A percentile compares a stretch with the other conserved stretches of the same genome.
Evolutionary conservation across 2,329 filamentous ascomycete species (phyloP).

Genomic region (Tympanopsis confertula): DNA sequence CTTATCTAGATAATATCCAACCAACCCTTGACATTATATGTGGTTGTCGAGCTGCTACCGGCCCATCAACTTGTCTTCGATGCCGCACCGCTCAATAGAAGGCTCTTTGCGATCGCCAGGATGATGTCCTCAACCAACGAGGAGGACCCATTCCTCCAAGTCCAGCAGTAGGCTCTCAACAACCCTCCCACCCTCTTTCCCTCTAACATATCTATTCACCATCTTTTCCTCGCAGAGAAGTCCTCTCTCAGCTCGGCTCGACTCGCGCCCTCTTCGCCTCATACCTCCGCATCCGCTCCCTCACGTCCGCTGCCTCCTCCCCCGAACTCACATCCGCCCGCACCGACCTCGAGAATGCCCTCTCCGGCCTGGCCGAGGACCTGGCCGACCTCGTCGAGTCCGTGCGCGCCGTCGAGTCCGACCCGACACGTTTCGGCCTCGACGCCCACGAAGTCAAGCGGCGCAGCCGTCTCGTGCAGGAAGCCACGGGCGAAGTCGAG

Average conservation of each 20-base stretch:
- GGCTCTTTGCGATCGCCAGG: constrained; percentile 15
- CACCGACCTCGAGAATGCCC: constrained; percentile 52
- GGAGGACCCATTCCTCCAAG: constrained; percentile 61
- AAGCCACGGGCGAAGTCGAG: constrained; percentile 80
- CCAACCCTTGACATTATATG: too few relatives aligned
- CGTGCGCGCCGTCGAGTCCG: constrained; percentile 75
- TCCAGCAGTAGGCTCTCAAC: constrained; percentile 44
- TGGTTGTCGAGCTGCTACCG: too few relatives aligned
- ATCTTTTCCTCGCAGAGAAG: constrained; percentile 50
- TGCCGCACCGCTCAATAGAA: too few relatives aligned
- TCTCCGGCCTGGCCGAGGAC: constrained; percentile 66
- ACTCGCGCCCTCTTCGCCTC: constrained; percentile 84
- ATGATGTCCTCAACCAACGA: constrained; percentile 61
- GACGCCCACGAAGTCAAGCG: constrained; percentile 72
- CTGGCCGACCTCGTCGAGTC: constrained; percentile 79
- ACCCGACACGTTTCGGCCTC: constrained; percentile 79
- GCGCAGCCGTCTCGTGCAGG: constrained; percentile 70
- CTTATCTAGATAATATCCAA: too few relatives aligned
- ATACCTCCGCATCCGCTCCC: constrained; percentile 88
- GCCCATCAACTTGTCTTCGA: too few relatives aligned
- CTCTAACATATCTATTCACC: constrained; percentile 1
- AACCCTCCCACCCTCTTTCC: constrained; percentile 3
- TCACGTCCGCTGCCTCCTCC: constrained; percentile 58
- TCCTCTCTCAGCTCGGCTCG: constrained; percentile 68
- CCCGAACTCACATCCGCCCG: constrained; percentile 77